Percentiles rank a stretch among this genome's conserved stretches.
phyloP scores from a whole-genome alignment of 2,329 filamentous ascomycete species.

The Colletotrichum musicola region DNA sequence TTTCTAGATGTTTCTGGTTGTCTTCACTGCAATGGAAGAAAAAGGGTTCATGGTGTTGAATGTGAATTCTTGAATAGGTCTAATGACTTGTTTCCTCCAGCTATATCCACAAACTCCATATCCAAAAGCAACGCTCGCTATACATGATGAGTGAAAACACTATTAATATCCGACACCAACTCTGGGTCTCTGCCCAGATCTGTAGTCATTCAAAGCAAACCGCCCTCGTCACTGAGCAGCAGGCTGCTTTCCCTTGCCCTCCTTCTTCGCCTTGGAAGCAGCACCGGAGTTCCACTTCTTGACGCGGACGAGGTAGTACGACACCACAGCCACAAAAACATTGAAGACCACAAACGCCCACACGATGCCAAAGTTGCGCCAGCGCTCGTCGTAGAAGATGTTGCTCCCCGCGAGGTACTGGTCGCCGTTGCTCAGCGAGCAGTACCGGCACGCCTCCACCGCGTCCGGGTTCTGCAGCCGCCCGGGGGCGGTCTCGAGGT shows the following conservation, averaged over 20 bases:
- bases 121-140: slow-evolving; percentile 31
- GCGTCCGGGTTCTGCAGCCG: slow-evolving; percentile 72
- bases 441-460: slow-evolving; percentile 73
- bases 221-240: slow-evolving; percentile 8
- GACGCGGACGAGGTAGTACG: slow-evolving; percentile 68
- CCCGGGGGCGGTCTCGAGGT: slow-evolving; percentile 64
- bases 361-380: slow-evolving; percentile 79
- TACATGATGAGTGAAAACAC: neutral
- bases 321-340: slow-evolving; percentile 65
- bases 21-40: no score
- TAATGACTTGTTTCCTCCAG: neutral
- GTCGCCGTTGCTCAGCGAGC: slow-evolving; percentile 71
- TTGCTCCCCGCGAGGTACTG: slow-evolving; percentile 65
- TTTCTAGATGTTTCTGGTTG: no score
- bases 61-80: neutral
- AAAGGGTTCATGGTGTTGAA: neutral
- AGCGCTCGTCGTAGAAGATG: slow-evolving; percentile 67
- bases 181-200: neutral
- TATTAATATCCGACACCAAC: no score
- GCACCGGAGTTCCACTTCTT: slow-evolving; percentile 34
- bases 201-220: neutral
- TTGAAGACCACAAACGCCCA: slow-evolving; percentile 77
- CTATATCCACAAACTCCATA: neutral
- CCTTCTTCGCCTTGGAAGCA: slow-evolving; percentile 26
- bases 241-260: slow-evolving; percentile 21